Evolutionary conservation across 176 grass and related monocot genomes (phyloP).

Genomic region (Hordeum marinum): DNA sequence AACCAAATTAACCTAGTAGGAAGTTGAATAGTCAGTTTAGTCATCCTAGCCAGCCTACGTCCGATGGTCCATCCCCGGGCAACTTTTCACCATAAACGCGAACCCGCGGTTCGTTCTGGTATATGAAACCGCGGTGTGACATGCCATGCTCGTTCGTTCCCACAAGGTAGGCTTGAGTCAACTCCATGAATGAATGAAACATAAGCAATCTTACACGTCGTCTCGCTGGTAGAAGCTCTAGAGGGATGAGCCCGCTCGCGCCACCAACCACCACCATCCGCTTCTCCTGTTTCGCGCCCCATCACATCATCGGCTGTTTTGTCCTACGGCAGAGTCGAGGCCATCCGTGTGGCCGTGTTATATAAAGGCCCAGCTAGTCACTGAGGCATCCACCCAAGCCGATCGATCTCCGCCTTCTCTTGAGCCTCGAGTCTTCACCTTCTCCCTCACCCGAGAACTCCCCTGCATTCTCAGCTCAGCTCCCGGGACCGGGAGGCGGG

Average conservation of each 20-base stretch:
- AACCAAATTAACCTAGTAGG: background rate
- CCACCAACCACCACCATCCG: background rate
- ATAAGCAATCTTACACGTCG: background rate
- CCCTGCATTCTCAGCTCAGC: background rate
- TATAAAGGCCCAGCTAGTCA: constrained; percentile 21
- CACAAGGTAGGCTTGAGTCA: background rate
- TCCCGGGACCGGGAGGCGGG: background rate
- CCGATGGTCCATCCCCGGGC: background rate
- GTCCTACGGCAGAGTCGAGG: background rate
- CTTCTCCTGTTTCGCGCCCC: constrained; percentile 9
- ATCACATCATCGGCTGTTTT: constrained; percentile 34
- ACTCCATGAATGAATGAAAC: background rate
- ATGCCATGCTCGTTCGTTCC: background rate
- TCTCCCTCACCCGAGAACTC: background rate
- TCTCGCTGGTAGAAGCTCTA: background rate
- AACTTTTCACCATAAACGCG: constrained; percentile 4
- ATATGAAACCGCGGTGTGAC: constrained; percentile 2
- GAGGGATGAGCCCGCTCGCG: background rate
- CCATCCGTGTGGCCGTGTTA: constrained; percentile 9
- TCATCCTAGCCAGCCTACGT: background rate
- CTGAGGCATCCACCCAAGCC: background rate
- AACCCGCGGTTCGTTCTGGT: background rate
- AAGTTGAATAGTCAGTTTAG: background rate
- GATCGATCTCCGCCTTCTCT: background rate
- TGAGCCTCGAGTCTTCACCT: background rate